Evolutionary conservation across 2,329 filamentous ascomycete species (phyloP), one percentile per base, ranked within the genome.

Genomic region (Elsinoe arachidis): DNA sequence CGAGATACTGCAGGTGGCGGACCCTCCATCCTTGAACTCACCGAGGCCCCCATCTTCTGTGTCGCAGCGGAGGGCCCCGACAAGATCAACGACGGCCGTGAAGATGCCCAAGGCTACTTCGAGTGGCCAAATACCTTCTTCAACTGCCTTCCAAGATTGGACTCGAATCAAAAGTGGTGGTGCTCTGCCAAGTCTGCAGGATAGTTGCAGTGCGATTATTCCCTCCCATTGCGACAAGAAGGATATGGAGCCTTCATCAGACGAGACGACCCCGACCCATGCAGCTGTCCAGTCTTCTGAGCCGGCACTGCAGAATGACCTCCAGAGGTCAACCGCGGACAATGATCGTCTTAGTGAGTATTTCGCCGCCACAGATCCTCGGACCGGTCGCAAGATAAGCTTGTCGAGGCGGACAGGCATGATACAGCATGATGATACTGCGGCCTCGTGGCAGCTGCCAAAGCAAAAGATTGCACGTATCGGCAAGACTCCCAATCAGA

Each of bases 101-200:
- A 51, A 35, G 46, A 14, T 11, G 15, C 19, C 7, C 2, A 51
- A 35, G 46, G 5, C n/a, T 15, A 14, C 12, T 12, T 14, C 2
- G 2, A 4, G 12, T 11, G 6, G 7, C n/a, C 12, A 3, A 5
- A 3, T 5, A 5, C 46, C 46, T 35, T 19, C 41, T 14, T 39
- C 12, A 10, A 51, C 30, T 19, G n/a, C 44, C 6, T 67, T 74
- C 60, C 66, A 64, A 41, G 65, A 69, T 4, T 75, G 73, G 69
- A 75, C 73, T 38, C 69, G 72, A 10, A 76, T 76, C 63, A 76
- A 75, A 59, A 75, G 70, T 56, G 69, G 69, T 17, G 72, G 66
- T 37, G 46, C 67, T 3, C 60, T 59, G 12, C 72, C 71, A 39
- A 69, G 68, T 49, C 64, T 67, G n/a, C 62, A 51, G 3, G 26